Base-by-base conservation (phyloP, 1,139 yeast species). In the Kurtzmaniella quercitrusa region DNA sequence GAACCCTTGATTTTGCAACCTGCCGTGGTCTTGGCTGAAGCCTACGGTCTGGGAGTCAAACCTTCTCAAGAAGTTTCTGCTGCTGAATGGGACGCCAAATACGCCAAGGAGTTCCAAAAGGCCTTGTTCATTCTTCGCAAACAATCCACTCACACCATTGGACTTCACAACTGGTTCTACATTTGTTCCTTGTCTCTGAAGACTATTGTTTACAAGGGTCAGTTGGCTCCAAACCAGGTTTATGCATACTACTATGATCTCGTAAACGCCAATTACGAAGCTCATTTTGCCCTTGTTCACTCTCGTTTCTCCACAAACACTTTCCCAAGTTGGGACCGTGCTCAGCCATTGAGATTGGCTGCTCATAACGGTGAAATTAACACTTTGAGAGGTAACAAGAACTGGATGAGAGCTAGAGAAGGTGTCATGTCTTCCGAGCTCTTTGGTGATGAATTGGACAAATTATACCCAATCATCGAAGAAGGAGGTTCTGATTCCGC, bases 401-500 rank as follows among this genome's bases (percentile, higher is more conserved):
- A 93, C 67, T 93, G 98, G 98, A 91, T 93, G 97, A 82, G 96
- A 57, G 94, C 98, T 38, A 87, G 95, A 68, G 98, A 93, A 73
- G 98, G 98, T 70, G 89, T 91, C 41, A 89, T 93, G 96, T 76
- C 81, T 39, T 86, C 96, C 3, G 75, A 80, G 48, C 75, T 88
- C 49, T 91, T 93, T 63, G 96, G 95, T 52, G 96, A 89, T 44
- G 95, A 89, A 56, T 76, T 91, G 63, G 97, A 90, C 59, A 82
- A 85, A 62, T 75, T 93, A 51, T 91, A 85, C 66, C 98, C 98
- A 19, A 86, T 93, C 59, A 91, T 93, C 54, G 98, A 93, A 68
- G 98, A 93, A 68, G 98, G 98, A 55, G 98, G 98, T 44, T 90
- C 97, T 25, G 98, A 93, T 66, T 93, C 98, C n/a, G 98, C 97